Evolutionary conservation across 1,284 basidiomycete genomes (phyloP).

Genomic region (Microbotryum violaceum): DNA sequence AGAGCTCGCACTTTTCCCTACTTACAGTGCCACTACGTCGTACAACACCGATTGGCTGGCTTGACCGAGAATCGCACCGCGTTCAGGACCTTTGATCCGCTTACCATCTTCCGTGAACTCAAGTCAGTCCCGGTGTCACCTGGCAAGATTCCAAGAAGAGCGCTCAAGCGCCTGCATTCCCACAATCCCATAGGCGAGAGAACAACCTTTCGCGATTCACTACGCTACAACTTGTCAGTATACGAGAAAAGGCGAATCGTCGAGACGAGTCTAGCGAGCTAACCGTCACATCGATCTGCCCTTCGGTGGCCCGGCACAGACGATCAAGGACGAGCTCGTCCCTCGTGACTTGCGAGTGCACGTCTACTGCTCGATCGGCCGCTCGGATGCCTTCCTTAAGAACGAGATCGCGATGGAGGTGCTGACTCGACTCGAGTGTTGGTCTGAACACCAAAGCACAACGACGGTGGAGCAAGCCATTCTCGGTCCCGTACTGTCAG

Average conservation of each 20-base stretch:
- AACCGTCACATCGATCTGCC: neutral
- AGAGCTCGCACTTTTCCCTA: neutral
- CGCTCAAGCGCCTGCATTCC: neutral
- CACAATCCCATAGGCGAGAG: neutral
- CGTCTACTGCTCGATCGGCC: neutral
- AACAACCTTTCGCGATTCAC: constrained; percentile 2
- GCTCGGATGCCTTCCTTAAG: neutral
- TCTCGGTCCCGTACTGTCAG: constrained; percentile 6
- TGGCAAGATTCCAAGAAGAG: neutral
- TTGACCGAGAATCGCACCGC: constrained; percentile 2
- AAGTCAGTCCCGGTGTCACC: neutral
- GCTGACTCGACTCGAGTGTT: neutral
- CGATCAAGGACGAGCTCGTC: too few species aligned
- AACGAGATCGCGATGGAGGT: constrained; percentile 5
- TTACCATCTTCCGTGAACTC: constrained; percentile 2
- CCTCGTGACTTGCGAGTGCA: neutral
- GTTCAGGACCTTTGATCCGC: constrained; percentile 2
- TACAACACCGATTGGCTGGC: constrained; percentile 1
- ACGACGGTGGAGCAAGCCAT: neutral
- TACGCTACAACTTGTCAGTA: constrained; percentile 4
- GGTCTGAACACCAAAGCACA: neutral
- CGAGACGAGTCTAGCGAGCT: neutral
- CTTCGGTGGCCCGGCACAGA: neutral
- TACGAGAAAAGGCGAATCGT: neutral
- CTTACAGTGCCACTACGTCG: constrained; percentile 1